Evolutionary conservation across 768 basidiomycete species (phyloP), one percentile per base, ranked within the genome.

Genomic region (Amylocystis lapponica): DNA sequence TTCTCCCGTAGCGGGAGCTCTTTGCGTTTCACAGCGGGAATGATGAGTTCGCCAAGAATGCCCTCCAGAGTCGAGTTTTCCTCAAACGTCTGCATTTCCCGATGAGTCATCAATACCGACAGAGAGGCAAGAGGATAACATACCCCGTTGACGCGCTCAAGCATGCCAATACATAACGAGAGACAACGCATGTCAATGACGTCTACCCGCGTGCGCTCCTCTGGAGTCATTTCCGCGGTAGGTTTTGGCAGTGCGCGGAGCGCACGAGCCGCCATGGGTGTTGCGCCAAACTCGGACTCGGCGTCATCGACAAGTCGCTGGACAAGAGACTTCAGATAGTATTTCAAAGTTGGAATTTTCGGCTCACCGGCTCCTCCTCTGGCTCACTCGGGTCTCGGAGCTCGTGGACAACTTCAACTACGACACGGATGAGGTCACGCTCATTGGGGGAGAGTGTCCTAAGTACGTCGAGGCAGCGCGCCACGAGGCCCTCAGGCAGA

Each of bases 21-120:
- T 64, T 94, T 94, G 40, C 89, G 78, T 57, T 84, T 82, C 33
- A 97, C 88, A 4, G 89, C 80, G 2, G 95, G 95, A 25, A 96
- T 78, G 55, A 97, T 90, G 14, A 99, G 69, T 53, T 97, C 91
- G 9, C 87, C 70, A 61, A 79, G 58, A 17, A 73, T 62, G 21
- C 87, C 85, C 46, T 81, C 78, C 45, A 86, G 62, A 4, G 78
- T 81, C 6, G 82, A 79, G 56, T 85, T 83, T 46, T 85, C 82
- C 49, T 81, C 74, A 40, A 77, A 76, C 1, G 71, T 74, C 74
- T 76, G 42, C 23, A 23, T 3, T 12, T 14, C 10, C 5, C 14
- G 10, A n/a, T n/a, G n/a, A n/a, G n/a, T n/a, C n/a, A n/a, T n/a
- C n/a, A n/a, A n/a, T n/a, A 10, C 7, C 27, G n/a, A n/a, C 71